These are phyloP conservation scores for Pseudocercospora eumusae DNA, from an alignment of 2,329 filamentous ascomycete genomes.

Conservation along the genomic window DNA sequence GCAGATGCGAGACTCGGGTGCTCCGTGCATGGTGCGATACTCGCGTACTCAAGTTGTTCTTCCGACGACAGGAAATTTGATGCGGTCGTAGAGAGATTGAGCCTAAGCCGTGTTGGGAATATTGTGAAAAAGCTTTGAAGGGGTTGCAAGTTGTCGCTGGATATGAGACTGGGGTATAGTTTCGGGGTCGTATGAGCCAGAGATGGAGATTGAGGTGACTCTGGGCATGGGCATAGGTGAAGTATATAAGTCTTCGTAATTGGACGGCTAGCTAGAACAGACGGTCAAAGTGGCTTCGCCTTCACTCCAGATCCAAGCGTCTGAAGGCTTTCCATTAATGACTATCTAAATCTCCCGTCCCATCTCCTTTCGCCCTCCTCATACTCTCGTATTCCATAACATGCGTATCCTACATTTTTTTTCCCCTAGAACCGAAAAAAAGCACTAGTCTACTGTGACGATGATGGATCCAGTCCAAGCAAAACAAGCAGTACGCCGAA, in stretches of 20 bases:
- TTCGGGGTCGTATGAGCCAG: background rate
- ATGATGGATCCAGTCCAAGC: slow-evolving; percentile 2
- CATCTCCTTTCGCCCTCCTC: background rate
- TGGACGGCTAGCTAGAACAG: too few species aligned
- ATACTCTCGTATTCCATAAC: background rate
- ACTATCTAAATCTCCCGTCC: background rate
- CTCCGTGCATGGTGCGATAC: too few species aligned
- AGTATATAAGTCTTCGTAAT: too few species aligned
- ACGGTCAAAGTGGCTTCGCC: background rate
- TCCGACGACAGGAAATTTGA: too few species aligned
- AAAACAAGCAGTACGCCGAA: slow-evolving; percentile 14
- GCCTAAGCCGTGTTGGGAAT: too few species aligned
- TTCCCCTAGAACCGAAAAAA: slow-evolving; percentile 15
- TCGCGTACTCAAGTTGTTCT: too few species aligned
- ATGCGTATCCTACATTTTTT: background rate
- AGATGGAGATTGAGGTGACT: too few species aligned
- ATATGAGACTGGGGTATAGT: background rate
- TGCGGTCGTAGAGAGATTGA: too few species aligned
- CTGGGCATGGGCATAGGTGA: too few species aligned
- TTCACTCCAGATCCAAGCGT: slow-evolving; percentile 1
- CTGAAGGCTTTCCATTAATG: slow-evolving; percentile 3
- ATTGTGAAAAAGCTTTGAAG: background rate
- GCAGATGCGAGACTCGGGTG: too few species aligned
- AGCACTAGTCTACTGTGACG: slow-evolving; percentile 18
- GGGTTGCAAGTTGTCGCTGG: background rate